Evolutionary conservation across 176 grass and related monocot species (phyloP).

Genomic region (Canna indica): DNA sequence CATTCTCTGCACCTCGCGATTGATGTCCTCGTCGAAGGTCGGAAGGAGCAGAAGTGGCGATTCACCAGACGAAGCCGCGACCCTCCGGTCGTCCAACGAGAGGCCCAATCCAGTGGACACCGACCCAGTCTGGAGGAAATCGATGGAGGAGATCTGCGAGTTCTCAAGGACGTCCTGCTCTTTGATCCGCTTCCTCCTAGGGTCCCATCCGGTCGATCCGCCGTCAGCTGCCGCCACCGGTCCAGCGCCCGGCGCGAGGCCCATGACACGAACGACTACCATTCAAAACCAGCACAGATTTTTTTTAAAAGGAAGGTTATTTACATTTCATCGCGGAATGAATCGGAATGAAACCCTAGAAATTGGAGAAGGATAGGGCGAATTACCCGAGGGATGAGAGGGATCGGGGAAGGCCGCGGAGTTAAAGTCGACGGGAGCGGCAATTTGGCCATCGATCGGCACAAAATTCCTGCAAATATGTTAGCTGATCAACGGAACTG

Average conservation of each 20-base stretch:
- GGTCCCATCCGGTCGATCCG: slow-evolving; percentile 37
- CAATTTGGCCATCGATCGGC: slow-evolving; percentile 76
- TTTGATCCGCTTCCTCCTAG: slow-evolving; percentile 65
- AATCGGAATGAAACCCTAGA: slow-evolving; percentile 14
- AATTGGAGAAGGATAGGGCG: slow-evolving; percentile 4
- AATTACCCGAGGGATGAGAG: slow-evolving; percentile 58
- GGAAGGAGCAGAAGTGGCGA: slow-evolving; percentile 69
- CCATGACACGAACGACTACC: slow-evolving; percentile 62
- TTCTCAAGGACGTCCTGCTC: slow-evolving; percentile 96
- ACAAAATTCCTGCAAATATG: slow-evolving; percentile 56
- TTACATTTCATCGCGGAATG: neutral
- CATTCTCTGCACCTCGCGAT: slow-evolving; percentile 77
- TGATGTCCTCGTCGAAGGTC: slow-evolving; percentile 79
- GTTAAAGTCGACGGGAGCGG: slow-evolving; percentile 63
- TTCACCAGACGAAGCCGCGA: slow-evolving; percentile 60
- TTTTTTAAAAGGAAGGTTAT: slow-evolving; percentile 13
- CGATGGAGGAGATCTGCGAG: slow-evolving; percentile 97
- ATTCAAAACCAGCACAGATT: slow-evolving; percentile 1
- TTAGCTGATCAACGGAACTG: neutral
- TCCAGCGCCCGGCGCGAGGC: slow-evolving; percentile 27
- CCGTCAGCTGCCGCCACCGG: slow-evolving; percentile 12
- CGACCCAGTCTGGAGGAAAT: slow-evolving; percentile 95
- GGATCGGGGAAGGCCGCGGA: slow-evolving; percentile 58
- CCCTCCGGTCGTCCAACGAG: slow-evolving; percentile 78
- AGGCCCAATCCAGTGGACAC: slow-evolving; percentile 84